These are phyloP conservation scores for Colletotrichum liaoningense DNA, from an alignment of 2,329 filamentous ascomycete genomes.

Conservation along the genomic window DNA sequence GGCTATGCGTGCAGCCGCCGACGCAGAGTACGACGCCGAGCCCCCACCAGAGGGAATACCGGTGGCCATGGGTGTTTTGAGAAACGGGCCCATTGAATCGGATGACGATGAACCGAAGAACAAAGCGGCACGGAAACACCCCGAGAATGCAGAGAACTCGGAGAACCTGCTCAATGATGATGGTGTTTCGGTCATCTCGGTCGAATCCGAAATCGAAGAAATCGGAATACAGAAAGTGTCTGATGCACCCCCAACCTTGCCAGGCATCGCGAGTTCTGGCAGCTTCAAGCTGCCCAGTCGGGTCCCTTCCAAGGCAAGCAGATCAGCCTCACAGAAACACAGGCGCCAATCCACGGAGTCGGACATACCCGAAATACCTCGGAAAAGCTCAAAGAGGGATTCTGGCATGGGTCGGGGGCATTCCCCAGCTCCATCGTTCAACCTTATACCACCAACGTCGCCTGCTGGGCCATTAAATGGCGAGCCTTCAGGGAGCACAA, in stretches of 20 bases:
- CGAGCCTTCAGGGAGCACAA: conserved; percentile 12
- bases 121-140: conserved; percentile 41
- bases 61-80: conserved; percentile 70
- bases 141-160: conserved; percentile 30
- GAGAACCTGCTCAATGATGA: conserved; percentile 58
- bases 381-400: conserved; percentile 78
- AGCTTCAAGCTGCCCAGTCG: conserved; percentile 74
- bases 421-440: conserved; percentile 49
- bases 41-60: conserved; percentile 75
- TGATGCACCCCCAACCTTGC: conserved; percentile 66
- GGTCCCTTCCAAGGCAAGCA: conserved; percentile 68
- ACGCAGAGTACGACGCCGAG: conserved; percentile 69
- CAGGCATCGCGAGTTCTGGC: conserved; percentile 68
- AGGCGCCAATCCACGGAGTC: conserved; percentile 45
- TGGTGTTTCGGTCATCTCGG: conserved; percentile 51
- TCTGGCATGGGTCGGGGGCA: conserved; percentile 54
- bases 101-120: conserved; percentile 63
- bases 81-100: conserved; percentile 72
- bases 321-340: conserved; percentile 49
- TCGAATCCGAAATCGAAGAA: conserved; percentile 57
- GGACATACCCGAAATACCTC: conserved; percentile 70
- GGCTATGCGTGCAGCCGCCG: conserved; percentile 69
- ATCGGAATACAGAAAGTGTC: conserved; percentile 54
- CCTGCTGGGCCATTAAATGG: conserved; percentile 26
- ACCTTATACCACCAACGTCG: conserved; percentile 39